phyloP scores from a whole-genome alignment of 2,329 filamentous ascomycete species.

The Epichloe gansuensis region DNA sequence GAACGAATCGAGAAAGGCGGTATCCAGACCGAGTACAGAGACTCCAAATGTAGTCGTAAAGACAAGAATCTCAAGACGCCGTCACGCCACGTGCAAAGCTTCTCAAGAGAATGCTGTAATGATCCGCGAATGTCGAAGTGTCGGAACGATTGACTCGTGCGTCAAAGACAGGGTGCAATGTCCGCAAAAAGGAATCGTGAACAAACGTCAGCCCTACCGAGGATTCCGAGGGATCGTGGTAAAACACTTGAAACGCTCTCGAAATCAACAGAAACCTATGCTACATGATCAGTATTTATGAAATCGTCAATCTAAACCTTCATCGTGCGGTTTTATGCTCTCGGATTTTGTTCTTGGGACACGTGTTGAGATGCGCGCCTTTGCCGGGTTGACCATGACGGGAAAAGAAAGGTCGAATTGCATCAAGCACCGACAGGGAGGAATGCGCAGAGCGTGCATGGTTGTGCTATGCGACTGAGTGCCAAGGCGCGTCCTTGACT shows the following conservation, averaged over 20 bases:
- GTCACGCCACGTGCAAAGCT: conserved; percentile 23
- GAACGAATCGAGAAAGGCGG: conserved; percentile 22
- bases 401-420: not conserved
- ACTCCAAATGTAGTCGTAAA: conserved; percentile 25
- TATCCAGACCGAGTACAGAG: conserved; percentile 24
- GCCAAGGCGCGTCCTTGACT: not conserved
- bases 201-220: conserved; percentile 23
- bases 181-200: conserved; percentile 14
- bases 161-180: conserved; percentile 15
- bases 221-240: conserved; percentile 28
- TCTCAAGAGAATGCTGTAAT: conserved; percentile 20
- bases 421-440: not conserved
- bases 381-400: not conserved
- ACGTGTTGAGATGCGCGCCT: not conserved
- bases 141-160: conserved; percentile 6
- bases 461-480: not conserved
- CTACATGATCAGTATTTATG: conserved; percentile 12
- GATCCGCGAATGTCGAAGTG: conserved; percentile 9
- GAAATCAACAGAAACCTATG: conserved; percentile 28
- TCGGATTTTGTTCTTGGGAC: not conserved
- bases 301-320: not conserved
- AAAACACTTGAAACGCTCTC: conserved; percentile 26
- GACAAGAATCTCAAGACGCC: conserved; percentile 26
- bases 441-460: not conserved
- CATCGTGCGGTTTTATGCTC: not conserved